Evolutionary conservation across 176 grass and related monocot species (phyloP), one percentile per base, ranked within the genome.

Genomic region (Panicum miliaceum): DNA sequence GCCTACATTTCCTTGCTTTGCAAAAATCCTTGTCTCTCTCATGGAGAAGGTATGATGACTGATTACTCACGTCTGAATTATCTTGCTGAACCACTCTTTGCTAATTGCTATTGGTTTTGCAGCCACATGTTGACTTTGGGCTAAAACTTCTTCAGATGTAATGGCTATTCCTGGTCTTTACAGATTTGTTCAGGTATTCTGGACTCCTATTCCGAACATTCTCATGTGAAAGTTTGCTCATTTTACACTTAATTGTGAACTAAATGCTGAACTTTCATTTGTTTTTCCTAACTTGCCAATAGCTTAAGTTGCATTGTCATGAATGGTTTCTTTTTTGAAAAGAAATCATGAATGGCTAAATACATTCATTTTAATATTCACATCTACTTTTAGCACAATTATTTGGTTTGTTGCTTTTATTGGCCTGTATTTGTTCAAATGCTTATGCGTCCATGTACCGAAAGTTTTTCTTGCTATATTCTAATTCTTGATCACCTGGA

Each of bases 41-140:
- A 95, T 96, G 93, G 91, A 96, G 72, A 99, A 96, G 93, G 96
- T 98, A 43, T 69, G 69, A 14, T 12, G 38, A 85, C 51, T 76
- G 23, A 58, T 41, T 66, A 64, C 23, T 78, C 41, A 3, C 37
- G 57, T 66, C 80, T 76, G 77, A 75, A 27, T 81, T 48, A 61
- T 22, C 61, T 15, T 69, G 16, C 3, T 76, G 56, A 14, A 29
- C 46, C 54, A 75, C 66, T 56, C 75, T 70, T 53, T 82, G 69
- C 43, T 82, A 80, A 43, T 68, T 86, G 58, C 78, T 36, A 81
- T 82, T 77, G 40, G 15, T 90, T 90, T 90, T 82, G 74, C 85
- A 98, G 93, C 96, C 96, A 79, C 91, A 99, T 89, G 89, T 99
- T 85, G 96, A 99, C 83, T 99, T 99, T 86, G 96, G 96, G 60